Percentiles rank a stretch among this genome's conserved stretches.
Conservation (phyloP, 768 basidiomycete species). For the Lyophyllum shimeji region DNA sequence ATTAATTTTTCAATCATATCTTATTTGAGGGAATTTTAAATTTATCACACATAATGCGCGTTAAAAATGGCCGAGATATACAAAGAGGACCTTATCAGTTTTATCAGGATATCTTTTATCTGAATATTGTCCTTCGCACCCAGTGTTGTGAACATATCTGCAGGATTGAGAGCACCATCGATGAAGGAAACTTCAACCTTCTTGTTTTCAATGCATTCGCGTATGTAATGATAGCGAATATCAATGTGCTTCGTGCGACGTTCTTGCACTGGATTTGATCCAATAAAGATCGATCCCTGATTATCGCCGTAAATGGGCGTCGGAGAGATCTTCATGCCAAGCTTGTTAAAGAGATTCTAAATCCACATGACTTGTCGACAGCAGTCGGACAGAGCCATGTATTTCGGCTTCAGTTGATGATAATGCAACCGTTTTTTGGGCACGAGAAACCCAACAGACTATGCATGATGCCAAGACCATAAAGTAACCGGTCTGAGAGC, state of each 20-base stretch:
- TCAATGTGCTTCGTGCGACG: constrained; percentile 24
- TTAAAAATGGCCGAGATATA: no score
- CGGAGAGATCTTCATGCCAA: constrained; percentile 9
- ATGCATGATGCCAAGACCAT: not conserved
- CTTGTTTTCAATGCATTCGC: constrained; percentile 24
- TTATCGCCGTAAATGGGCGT: constrained; percentile 22
- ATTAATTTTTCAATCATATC: no score
- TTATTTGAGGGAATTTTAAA: no score
- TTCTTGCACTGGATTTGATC: constrained; percentile 18
- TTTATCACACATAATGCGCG: no score
- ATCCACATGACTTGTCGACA: not conserved
- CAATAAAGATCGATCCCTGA: not conserved
- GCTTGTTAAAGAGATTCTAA: constrained; percentile 14
- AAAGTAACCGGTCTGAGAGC: not conserved
- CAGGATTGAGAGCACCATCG: no score
- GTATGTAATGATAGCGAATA: constrained; percentile 33
- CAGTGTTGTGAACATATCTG: no score
- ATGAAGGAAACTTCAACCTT: no score
- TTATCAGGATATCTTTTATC: no score
- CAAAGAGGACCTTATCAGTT: no score
- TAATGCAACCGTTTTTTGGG: not conserved
- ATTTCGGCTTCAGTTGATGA: not conserved
- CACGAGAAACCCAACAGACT: not conserved
- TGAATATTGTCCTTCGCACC: no score
- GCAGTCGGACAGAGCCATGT: not conserved